Conservation (phyloP, 2,329 filamentous ascomycete species). For the Tolypocladium tropicale region DNA sequence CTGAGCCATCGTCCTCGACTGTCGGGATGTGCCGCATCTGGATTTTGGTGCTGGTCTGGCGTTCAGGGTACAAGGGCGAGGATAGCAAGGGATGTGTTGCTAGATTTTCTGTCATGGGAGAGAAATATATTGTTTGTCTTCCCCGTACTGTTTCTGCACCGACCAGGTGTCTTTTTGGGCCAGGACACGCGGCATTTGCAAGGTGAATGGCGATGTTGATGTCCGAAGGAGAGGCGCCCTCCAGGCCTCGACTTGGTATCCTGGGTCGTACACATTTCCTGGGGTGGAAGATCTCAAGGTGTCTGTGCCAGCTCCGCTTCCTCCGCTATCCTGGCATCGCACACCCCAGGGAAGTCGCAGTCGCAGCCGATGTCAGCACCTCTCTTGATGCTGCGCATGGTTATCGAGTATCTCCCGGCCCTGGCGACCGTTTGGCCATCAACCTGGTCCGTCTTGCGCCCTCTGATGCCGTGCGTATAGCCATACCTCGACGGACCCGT, state of each 20-base stretch:
- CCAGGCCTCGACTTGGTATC: not conserved
- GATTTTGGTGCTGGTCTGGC: constrained; percentile 15
- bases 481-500: constrained; percentile 1
- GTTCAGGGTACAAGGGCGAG: constrained; percentile 15
- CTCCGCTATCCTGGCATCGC: constrained; percentile 1
- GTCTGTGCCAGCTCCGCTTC: not conserved
- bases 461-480: constrained; percentile 4
- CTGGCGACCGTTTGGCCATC: constrained; percentile 1
- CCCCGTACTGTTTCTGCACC: not conserved
- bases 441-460: constrained; percentile 3
- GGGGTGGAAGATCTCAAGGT: not conserved
- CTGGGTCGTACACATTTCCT: not conserved
- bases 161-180: not conserved
- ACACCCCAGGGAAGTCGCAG: not conserved
- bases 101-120: not conserved
- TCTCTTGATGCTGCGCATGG: not conserved
- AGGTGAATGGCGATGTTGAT: not conserved
- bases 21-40: not conserved
- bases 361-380: not conserved
- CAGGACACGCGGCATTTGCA: not conserved
- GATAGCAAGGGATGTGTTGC: not conserved
- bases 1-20: constrained; percentile 6
- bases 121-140: not conserved
- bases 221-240: not conserved
- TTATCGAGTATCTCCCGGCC: not conserved